Evolutionary conservation across 441 rosid genomes (phyloP), one percentile per base, ranked within the genome.

Genomic region (Biscutella laevigata): DNA sequence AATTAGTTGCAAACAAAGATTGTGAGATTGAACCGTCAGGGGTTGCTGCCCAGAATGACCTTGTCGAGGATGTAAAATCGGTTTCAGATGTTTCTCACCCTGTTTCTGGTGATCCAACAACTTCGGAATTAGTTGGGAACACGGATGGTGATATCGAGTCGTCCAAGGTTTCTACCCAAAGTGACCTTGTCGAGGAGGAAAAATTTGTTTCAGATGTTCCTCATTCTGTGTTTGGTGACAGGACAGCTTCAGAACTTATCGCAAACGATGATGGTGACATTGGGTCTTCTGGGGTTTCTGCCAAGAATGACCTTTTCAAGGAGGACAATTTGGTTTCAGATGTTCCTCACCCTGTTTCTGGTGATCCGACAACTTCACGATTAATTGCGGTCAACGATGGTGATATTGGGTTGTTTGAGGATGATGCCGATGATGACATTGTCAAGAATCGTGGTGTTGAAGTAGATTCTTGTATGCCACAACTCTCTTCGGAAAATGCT

Each of bases 361-460:
- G 66, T 51, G 70, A 55, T 42, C 25, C 22, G 33, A 37, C 15
- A 58, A 28, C 48, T 53, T 41, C 39, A 38, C 71, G 62, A 42
- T 46, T 53, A 19, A 37, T 32, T 40, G 50, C 58, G 24, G 25
- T 37, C 15, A 68, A 63, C 13, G 39, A 38, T 42, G 57, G 9
- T 40, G 68, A 7, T 29, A 21, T 14, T 56, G 66, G 45, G 56
- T 42, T 15, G 27, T 12, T 64, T 26, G 25, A 2, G 35, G 57
- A 33, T 40, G 57, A 47, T 57, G 30, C 39, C 5, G 62, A 59
- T 28, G 47, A 35, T 58, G 55, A 56, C 25, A 2, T 22, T 22
- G 38, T 29, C 17, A 46, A 48, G 26, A 34, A 33, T 53, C 62
- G 52, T 62, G 59, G 28, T 44, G 60, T 40, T 57, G 73, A 61